Base-by-base conservation (phyloP, 169 alveolate genomes). In the Plasmodium billcollinsi region DNA sequence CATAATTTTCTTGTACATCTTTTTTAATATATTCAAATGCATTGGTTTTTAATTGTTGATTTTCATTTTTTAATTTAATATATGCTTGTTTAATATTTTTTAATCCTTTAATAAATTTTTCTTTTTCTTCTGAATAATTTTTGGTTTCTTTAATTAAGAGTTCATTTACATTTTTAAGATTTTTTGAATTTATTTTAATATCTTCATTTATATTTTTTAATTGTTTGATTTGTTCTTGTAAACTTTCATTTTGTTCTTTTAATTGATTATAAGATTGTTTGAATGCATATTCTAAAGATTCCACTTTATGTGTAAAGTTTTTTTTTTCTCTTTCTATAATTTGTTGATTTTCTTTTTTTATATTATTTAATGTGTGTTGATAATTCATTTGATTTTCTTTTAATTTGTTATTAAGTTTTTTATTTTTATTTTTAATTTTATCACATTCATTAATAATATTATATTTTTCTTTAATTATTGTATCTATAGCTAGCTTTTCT, bases 101-200 rank as follows among this genome's bases (percentile, higher is more conserved):
- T 61, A 83, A 69, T 12, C 91, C 91, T 83, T 83, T 83, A 50
- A 83, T 69, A 49, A 83, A 83, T 56, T 83, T 54, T 52, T 83
- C 83, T 20, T 83, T 83, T 62, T 83, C 74, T 20, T 33, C 52
- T 20, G 69, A 69, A 52, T 83, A 83, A 11, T 72, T 26, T 54
- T 83, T 67, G 65, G 70, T 83, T 83, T 83, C 91, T 67, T 83
- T 83, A 2, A 63, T 59, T 18, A 83, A 50, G 0, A 70, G 29
- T 1, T 83, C 85, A 69, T 83, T 83, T 11, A 83, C 91, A 73
- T 83, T 83, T 47, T 56, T 47, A 24, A 83, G 91, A 67, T 83
- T 67, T 67, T 83, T 72, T 0, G 91, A 70, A 24, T 83, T 83
- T 33, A 43, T 83, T 69, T 83, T 83, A 9, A 83, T 67, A 47